Base-by-base conservation (phyloP, 1,139 yeast genomes). In the Sugiyamaella xylanicola region DNA sequence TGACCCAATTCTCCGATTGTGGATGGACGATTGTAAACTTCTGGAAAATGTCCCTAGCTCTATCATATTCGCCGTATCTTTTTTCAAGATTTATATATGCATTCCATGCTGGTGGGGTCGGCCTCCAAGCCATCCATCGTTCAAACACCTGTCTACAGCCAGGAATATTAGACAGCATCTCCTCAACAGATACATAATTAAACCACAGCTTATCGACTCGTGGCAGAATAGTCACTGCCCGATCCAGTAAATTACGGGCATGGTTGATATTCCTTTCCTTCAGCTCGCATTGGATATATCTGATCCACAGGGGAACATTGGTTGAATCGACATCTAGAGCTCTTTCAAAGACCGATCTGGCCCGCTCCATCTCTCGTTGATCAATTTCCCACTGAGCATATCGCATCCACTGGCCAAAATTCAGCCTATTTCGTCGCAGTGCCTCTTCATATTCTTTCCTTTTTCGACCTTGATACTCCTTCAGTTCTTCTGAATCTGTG, bases 381-480 rank as follows among this genome's bases (percentile, higher is more conserved):
- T 86, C 87, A 13, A 84, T 71, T 69, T 93, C 99, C 83, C 93
- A 90, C 59, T 80, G 82, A 1, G 97, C 98, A 69, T 93, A 93
- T 53, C 97, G 77, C 69, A 90, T 78, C 98, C 98, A 93, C 68
- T 92, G 96, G 2, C 91, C 87, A 64, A 81, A 79, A 65, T 91
- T 91, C 40, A 86, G 79, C 58, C 96, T 75, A 67, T 93, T 92
- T 63, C 93, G 79, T 62, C 95, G 83, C 52, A 93, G 72, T 20
- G 92, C 96, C 64, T 86, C 87, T 71, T 93, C 99, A 67, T 78
- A 92, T 63, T 90, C 97, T 49, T 81, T 79, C 57, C 99, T 74
- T 65, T 86, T 90, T 32, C 90, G 75, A 37, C 87, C 78, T 69
- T 90, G 97, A 60, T 74, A 80, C 59, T 89, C 91, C 47, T 81